Evolutionary conservation across 2,329 filamentous ascomycete species (phyloP).

Genomic region (Periconia sp.): DNA sequence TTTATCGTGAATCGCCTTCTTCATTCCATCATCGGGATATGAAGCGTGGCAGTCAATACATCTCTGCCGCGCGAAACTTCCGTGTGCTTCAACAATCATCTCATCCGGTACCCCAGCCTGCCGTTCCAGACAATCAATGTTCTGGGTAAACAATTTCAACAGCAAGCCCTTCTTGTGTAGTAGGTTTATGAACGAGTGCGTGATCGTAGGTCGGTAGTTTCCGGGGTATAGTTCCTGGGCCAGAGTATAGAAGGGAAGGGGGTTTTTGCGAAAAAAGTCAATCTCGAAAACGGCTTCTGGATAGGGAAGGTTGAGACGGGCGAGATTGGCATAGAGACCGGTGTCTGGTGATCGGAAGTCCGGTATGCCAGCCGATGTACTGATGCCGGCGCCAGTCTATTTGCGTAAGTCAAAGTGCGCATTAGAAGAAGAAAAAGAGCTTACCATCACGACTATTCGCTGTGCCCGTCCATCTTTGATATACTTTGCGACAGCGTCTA

Average conservation of each 20-base stretch:
- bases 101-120: conserved; percentile 81
- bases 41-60: conserved; percentile 84
- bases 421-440: conserved; percentile 11
- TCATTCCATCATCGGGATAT: conserved; percentile 79
- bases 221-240: conserved; percentile 93
- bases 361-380: conserved; percentile 76
- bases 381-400: conserved; percentile 85
- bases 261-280: conserved; percentile 81
- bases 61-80: conserved; percentile 86
- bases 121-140: conserved; percentile 94
- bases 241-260: conserved; percentile 88
- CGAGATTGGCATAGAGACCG: conserved; percentile 91
- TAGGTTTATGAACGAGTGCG: conserved; percentile 86
- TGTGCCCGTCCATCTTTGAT: conserved; percentile 73
- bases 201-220: conserved; percentile 84
- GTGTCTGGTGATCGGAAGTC: conserved; percentile 95
- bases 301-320: conserved; percentile 81
- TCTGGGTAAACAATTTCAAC: conserved; percentile 91
- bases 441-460: conserved; percentile 80
- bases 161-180: conserved; percentile 80
- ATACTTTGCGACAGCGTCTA: conserved; percentile 79
- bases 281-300: conserved; percentile 96
- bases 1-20: conserved; percentile 67
- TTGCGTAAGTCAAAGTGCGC: background rate
- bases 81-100: conserved; percentile 90